Evolutionary conservation across 1,139 yeast species (phyloP), one percentile per base, ranked within the genome.

Genomic region (Saccharomycopsis hybrid): DNA sequence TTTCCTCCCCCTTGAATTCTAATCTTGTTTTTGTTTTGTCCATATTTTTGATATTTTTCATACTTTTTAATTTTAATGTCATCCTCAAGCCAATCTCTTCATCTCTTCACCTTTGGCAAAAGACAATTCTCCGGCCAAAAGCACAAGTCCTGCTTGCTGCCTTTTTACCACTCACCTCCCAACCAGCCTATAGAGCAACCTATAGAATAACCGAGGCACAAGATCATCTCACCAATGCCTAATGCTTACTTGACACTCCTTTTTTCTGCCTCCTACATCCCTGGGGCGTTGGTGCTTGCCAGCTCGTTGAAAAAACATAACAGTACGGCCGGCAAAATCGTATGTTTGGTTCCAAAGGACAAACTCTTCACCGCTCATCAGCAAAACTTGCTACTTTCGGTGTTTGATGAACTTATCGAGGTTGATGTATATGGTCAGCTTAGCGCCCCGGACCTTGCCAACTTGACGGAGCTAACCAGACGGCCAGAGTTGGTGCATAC

Each of bases 401-500:
- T 57, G 4, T 71, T 56, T 51, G 67, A 64, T 54, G 62, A 60
- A 39, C 62, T 70, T 35, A 60, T 64, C n/a, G 62, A 59, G 41
- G 69, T 69, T 27, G 64, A 57, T 29, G 57, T 65, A 3, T 60
- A 65, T 31, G 9, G 5, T 5, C 9, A 5, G 9, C 9, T 9
- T 30, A 64, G 51, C 41, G 62, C 64, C 8, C 54, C 58, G 8
- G 56, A 46, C 43, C 57, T 54, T 46, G 41, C 7, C 46, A 61
- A 4, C 58, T 41, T 55, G 47, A 18, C 51, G 44, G 30, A 52
- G 4, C 52, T 78, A 41, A 64, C 90, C 58, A 73, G 76, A 41
- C 75, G 97, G 54, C 88, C 90, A 1, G 96, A 90, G 58, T 73
- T 90, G 54, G 75, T 76, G 40, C 71, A 73, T 52, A 81, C 96